These are phyloP conservation scores for Pseudogymnoascus sp. DNA, from an alignment of 2,329 filamentous ascomycete species.

Conservation along the genomic window DNA sequence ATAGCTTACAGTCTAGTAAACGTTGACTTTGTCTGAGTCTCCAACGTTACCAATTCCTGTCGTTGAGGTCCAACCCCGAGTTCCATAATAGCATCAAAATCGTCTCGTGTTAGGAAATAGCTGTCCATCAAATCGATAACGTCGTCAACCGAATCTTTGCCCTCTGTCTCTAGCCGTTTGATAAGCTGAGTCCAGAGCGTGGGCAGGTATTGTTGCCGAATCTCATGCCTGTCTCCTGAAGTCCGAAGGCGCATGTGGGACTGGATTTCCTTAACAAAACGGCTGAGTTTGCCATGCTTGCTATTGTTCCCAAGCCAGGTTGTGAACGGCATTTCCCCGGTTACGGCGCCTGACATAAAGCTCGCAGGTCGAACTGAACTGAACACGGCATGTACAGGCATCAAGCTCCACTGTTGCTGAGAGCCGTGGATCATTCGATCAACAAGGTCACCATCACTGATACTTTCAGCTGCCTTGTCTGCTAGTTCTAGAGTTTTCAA, in stretches of 20 bases:
- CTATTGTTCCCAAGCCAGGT: slow-evolving; percentile 94
- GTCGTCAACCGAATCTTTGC: slow-evolving; percentile 72
- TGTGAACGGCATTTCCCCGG: slow-evolving; percentile 68
- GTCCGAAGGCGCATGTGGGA: slow-evolving; percentile 90
- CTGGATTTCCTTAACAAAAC: slow-evolving; percentile 87
- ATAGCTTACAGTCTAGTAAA: slow-evolving; percentile 77
- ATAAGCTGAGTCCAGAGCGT: slow-evolving; percentile 77
- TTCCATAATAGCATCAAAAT: slow-evolving; percentile 89
- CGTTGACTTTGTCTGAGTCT: slow-evolving; percentile 75
- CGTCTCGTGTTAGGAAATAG: slow-evolving; percentile 90
- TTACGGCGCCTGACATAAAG: slow-evolving; percentile 72
- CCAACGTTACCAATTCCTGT: slow-evolving; percentile 67
- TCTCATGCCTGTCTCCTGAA: slow-evolving; percentile 85
- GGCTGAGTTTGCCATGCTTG: slow-evolving; percentile 68
- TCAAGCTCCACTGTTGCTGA: slow-evolving; percentile 96
- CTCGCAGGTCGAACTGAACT: slow-evolving; percentile 89
- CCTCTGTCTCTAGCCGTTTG: slow-evolving; percentile 65
- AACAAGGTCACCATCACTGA: slow-evolving; percentile 92
- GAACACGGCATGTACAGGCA: slow-evolving; percentile 94
- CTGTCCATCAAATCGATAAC: slow-evolving; percentile 96
- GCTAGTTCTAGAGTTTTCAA: slow-evolving; percentile 80
- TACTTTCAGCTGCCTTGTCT: slow-evolving; percentile 86
- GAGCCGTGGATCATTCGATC: slow-evolving; percentile 98
- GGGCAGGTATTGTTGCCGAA: slow-evolving; percentile 90
- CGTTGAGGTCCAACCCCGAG: slow-evolving; percentile 81